Base-by-base conservation (phyloP, 2,329 filamentous ascomycete genomes). In the Apiospora marii region DNA sequence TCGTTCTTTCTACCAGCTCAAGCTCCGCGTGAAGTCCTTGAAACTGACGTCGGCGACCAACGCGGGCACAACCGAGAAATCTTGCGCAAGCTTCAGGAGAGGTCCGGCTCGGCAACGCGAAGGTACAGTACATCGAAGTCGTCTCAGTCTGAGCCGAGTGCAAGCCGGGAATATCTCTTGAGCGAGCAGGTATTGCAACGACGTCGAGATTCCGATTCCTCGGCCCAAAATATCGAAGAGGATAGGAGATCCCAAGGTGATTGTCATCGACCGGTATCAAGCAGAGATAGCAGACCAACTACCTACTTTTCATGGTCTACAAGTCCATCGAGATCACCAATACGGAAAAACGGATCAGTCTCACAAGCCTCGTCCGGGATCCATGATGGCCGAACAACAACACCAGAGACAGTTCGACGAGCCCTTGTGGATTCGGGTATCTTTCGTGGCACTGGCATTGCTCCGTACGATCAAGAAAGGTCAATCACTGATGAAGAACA, bases 1-100 rank as follows among this genome's bases (percentile, higher is more conserved):
- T 79, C 80, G 0, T 84, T 84, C 72, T 85, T 85, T 69, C 73
- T 75, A 27, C 76, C 77, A 24, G 64, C 71, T 43, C 71, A 72
- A 69, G 14, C 69, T n/a, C 16, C 34, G 34, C 19, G 22, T 22
- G 58, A 64, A n/a, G 13, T 22, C 3, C 53, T 12, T 37, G 8
- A 37, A 8, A 13, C 19, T 12, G 53, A 22, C 22, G 30, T 6
- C 19, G 34, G 30, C 34, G 19, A 64, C 30, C 19, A 37, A 37
- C 27, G 58, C 22, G 58, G 34, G 10, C 58, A 19, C 19, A 12
- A n/a, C 3, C 58, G 41, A 64, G 34, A 41, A 41, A 6, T 22
- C n/a, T n/a, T 2, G 8, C 58, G 22, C 22, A 41, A 37, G 22
- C 19, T 64, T 14, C 58, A n/a, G 34, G 58, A 64, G 19, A 64